Evolutionary conservation across 768 basidiomycete species (phyloP).

Genomic region (Suillus clintonianus): DNA sequence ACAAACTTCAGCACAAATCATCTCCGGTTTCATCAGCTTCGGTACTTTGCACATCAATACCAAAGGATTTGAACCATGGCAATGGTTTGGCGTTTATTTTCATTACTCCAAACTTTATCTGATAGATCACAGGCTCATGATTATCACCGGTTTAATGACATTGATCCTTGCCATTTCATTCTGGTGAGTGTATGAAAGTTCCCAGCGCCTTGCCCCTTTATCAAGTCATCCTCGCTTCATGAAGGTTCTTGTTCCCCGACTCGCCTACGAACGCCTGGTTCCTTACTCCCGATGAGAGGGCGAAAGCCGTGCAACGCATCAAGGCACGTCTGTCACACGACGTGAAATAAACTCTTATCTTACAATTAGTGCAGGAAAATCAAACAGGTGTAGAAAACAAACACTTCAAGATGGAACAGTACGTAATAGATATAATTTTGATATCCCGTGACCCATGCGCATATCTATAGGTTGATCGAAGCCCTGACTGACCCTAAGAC

Average conservation of each 20-base stretch:
- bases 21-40: conserved; percentile 63
- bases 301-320: conserved; percentile 56
- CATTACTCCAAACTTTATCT: background rate
- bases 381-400: conserved; percentile 28
- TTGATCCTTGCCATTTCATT: conserved; percentile 50
- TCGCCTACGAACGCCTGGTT: conserved; percentile 72
- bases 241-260: conserved; percentile 64
- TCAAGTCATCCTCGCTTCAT: background rate
- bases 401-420: conserved; percentile 55
- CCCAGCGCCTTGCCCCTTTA: background rate
- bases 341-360: background rate
- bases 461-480: conserved; percentile 53
- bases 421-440: conserved; percentile 22
- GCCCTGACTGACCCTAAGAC: conserved; percentile 63
- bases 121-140: conserved; percentile 50
- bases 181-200: conserved; percentile 40
- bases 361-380: conserved; percentile 21
- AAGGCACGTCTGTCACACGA: conserved; percentile 40
- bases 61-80: conserved; percentile 59
- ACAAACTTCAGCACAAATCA: conserved; percentile 52
- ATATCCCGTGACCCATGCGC: background rate
- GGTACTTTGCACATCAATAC: conserved; percentile 60
- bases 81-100: conserved; percentile 45
- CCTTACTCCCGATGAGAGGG: conserved; percentile 56
- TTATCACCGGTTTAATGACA: conserved; percentile 61